Evolutionary conservation across 345 rosid species (phyloP).

Genomic region (Trapa incisa): DNA sequence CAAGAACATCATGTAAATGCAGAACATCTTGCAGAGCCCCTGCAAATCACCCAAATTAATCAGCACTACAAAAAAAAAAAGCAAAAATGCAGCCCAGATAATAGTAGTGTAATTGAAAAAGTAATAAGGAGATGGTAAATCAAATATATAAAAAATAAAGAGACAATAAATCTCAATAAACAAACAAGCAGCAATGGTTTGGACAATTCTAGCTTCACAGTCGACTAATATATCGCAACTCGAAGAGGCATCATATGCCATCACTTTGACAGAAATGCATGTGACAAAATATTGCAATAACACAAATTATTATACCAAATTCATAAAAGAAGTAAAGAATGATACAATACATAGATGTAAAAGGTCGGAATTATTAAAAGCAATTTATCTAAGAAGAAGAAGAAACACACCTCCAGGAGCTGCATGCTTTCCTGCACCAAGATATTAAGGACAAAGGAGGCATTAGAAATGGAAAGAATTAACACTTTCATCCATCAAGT

Average conservation of each 20-base stretch:
- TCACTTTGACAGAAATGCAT: too few species aligned
- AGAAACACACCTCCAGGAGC: slow-evolving; percentile 59
- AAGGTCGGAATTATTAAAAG: too few species aligned
- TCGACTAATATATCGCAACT: too few species aligned
- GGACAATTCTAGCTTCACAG: neutral
- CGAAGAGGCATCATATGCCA: too few species aligned
- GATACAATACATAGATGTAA: neutral
- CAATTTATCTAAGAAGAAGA: neutral
- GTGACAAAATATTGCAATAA: too few species aligned
- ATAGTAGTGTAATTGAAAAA: neutral
- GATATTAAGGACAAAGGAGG: slow-evolving; percentile 12
- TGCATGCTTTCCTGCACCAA: slow-evolving; percentile 76
- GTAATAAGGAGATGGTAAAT: neutral
- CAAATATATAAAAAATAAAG: neutral
- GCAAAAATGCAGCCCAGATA: neutral
- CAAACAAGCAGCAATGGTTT: neutral
- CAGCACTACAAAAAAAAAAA: slow-evolving; percentile 2
- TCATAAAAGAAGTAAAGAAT: too few species aligned
- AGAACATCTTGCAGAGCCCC: slow-evolving; percentile 99
- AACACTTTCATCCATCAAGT: neutral
- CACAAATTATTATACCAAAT: too few species aligned
- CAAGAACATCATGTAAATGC: slow-evolving; percentile 97
- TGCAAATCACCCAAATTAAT: slow-evolving; percentile 25
- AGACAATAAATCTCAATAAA: neutral
- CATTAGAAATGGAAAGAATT: neutral